phyloP scores from a whole-genome alignment of 2,329 filamentous ascomycete genomes.

The Scortechinia acanthostroma region DNA sequence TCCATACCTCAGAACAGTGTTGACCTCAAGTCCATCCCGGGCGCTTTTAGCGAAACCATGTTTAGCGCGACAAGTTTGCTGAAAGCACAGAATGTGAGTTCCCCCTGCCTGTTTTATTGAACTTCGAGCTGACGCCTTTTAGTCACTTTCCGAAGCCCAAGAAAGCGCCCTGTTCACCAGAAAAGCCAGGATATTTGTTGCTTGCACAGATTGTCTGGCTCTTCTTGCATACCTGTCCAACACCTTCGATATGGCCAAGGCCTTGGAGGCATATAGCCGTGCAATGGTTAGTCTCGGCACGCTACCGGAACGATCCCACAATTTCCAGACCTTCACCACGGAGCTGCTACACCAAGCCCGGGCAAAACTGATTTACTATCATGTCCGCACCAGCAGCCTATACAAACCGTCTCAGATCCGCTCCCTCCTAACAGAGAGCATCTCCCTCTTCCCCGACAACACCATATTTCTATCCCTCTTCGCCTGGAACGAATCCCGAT shows the following conservation, averaged over 20 bases:
- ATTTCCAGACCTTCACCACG: conserved; percentile 11
- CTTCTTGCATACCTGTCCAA: conserved; percentile 13
- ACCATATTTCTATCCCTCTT: conserved; percentile 68
- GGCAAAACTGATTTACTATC: conserved; percentile 34
- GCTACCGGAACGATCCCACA: conserved; percentile 5
- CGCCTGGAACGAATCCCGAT: conserved; percentile 66
- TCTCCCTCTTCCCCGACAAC: conserved; percentile 66
- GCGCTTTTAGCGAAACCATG: conserved; percentile 6
- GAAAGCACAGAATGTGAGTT: neutral
- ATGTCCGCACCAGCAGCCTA: conserved; percentile 22
- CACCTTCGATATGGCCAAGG: neutral
- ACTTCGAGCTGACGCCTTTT: conserved; percentile 3
- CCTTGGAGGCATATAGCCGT: conserved; percentile 10
- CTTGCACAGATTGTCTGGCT: conserved; percentile 35
- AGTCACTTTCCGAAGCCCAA: conserved; percentile 25
- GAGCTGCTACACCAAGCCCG: conserved; percentile 42
- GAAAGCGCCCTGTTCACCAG: conserved; percentile 27
- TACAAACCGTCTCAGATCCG: conserved; percentile 40
- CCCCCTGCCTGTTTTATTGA: conserved; percentile 10
- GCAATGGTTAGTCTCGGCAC: conserved; percentile 9
- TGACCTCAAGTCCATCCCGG: conserved; percentile 15
- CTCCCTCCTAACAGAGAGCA: conserved; percentile 30
- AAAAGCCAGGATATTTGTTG: conserved; percentile 23
- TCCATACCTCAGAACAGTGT: neutral
- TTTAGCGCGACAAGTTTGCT: neutral